phyloP scores from a whole-genome alignment of 2,329 filamentous ascomycete genomes.

The Bertia moriformis region DNA sequence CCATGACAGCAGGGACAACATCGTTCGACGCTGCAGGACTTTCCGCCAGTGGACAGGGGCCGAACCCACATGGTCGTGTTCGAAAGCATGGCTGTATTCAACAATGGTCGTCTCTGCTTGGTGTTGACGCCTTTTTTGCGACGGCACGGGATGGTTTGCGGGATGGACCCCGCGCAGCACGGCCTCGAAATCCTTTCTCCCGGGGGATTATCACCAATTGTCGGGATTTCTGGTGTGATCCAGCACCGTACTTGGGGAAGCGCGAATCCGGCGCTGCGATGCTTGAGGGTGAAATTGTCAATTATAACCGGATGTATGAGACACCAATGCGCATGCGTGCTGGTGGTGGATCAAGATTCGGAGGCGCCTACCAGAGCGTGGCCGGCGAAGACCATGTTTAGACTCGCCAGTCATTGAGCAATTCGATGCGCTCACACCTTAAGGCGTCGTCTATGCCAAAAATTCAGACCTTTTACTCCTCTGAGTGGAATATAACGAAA shows the following conservation, averaged over 20 bases:
- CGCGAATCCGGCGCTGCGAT: slow-evolving; percentile 61
- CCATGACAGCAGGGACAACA: slow-evolving; percentile 65
- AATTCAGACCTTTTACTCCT: too few species aligned
- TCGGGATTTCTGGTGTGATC: slow-evolving; percentile 91
- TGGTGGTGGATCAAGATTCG: background rate
- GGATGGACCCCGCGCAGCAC: slow-evolving; percentile 38
- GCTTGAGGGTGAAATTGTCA: slow-evolving; percentile 64
- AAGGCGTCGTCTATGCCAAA: too few species aligned
- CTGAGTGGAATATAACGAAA: too few species aligned
- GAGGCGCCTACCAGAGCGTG: background rate
- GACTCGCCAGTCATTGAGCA: too few species aligned
- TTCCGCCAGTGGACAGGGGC: slow-evolving; percentile 20
- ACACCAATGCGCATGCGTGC: slow-evolving; percentile 33
- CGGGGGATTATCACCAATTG: slow-evolving; percentile 77
- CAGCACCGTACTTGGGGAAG: slow-evolving; percentile 64
- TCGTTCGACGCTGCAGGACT: slow-evolving; percentile 40
- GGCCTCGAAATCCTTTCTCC: slow-evolving; percentile 63
- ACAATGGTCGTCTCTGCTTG: slow-evolving; percentile 72
- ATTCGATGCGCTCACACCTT: too few species aligned
- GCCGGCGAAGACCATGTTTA: background rate
- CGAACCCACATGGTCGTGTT: slow-evolving; percentile 25
- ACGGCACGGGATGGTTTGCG: slow-evolving; percentile 53
- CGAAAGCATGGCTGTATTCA: slow-evolving; percentile 51
- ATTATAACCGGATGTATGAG: slow-evolving; percentile 86
- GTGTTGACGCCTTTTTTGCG: slow-evolving; percentile 84